Conservation (phyloP, 148 eudicot species). For the Fagopyrum tataricum region DNA sequence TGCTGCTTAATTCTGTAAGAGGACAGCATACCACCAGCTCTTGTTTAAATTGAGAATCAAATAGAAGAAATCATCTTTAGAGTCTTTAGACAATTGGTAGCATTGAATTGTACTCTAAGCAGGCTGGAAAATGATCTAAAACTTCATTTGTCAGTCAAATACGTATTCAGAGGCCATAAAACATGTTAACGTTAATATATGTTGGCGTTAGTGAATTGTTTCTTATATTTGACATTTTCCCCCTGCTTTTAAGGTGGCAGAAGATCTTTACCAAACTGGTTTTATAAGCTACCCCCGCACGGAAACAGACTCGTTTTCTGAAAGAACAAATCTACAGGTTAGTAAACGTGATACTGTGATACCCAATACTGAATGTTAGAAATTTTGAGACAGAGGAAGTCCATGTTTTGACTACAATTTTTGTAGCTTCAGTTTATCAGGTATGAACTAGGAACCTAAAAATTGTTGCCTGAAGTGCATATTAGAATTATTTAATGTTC, state of each 20-base stretch:
- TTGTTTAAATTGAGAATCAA: background rate
- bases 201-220: slow-evolving; percentile 6
- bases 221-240: background rate
- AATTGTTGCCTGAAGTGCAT: background rate
- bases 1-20: background rate
- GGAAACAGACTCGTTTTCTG: slow-evolving; percentile 85
- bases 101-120: background rate
- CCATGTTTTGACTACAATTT: background rate
- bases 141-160: background rate
- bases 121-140: background rate
- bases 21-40: background rate
- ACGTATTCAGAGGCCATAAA: background rate
- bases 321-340: slow-evolving; percentile 63
- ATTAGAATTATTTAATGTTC: background rate
- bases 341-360: slow-evolving; percentile 26
- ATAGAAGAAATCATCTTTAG: background rate
- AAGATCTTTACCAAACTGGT: slow-evolving; percentile 93
- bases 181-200: background rate
- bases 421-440: slow-evolving; percentile 5
- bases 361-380: background rate
- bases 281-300: slow-evolving; percentile 99
- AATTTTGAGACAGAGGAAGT: background rate
- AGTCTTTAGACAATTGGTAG: background rate
- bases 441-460: background rate
- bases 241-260: slow-evolving; percentile 56